Conservation (phyloP, 306 rosid species). For the Bauhinia variegata region DNA sequence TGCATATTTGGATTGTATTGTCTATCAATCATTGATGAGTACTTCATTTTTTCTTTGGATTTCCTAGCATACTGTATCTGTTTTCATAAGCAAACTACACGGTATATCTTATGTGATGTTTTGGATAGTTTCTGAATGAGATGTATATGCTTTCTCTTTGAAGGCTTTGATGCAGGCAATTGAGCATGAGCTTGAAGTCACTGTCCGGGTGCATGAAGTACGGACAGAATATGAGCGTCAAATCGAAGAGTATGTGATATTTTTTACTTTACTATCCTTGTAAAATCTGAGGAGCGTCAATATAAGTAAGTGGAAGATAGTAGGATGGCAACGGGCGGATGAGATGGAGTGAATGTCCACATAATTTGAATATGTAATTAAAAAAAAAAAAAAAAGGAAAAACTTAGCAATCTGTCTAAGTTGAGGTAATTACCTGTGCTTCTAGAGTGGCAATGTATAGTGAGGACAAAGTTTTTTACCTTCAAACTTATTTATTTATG, state of each 20-base stretch:
- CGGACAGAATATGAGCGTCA: conserved; percentile 89
- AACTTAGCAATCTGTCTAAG: too few relatives aligned
- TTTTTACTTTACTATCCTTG: conserved; percentile 3
- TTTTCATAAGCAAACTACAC: conserved; percentile 8
- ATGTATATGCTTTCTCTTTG: conserved; percentile 25
- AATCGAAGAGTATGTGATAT: conserved; percentile 76
- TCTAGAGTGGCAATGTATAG: too few relatives aligned
- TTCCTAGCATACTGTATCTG: neutral
- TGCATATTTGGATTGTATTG: conserved; percentile 23
- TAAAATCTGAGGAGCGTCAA: neutral
- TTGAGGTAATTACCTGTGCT: too few relatives aligned
- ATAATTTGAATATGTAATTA: too few relatives aligned
- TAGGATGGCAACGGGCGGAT: too few relatives aligned
- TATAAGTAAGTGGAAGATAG: neutral
- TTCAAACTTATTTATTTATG: too few relatives aligned
- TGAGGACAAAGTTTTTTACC: too few relatives aligned
- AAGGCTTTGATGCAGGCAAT: conserved; percentile 90
- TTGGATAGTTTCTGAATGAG: conserved; percentile 15
- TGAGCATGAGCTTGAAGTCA: conserved; percentile 95
- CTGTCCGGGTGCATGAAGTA: conserved; percentile 89
- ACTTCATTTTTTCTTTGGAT: too few relatives aligned
- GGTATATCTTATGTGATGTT: neutral
- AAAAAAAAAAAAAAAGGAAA: too few relatives aligned
- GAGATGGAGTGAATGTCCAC: too few relatives aligned
- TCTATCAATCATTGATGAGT: neutral